Base-by-base conservation (phyloP, 148 eudicot species). In the Polygonum maritimum region DNA sequence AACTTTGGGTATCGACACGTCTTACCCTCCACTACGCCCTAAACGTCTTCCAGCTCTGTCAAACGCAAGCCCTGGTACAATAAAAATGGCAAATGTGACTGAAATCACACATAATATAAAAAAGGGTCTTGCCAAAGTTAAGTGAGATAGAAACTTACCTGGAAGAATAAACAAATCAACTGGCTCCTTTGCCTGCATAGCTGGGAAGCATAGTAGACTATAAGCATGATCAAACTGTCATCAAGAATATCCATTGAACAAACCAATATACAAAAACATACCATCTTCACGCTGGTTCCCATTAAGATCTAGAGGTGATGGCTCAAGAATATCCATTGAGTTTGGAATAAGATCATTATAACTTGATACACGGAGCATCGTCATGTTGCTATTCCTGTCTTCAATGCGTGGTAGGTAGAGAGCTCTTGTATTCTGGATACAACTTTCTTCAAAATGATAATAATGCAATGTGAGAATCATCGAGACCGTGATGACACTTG, bases 11-110 rank as follows among this genome's bases (percentile, higher is more conserved):
- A 49, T 5, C 74, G 15, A 49, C n/a, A 41, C n/a, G 71, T 14
- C 80, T 69, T n/a, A 81, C 83, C 83, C 83, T 54, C 78, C 80
- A 74, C 83, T 48, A 45, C 83, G 73, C 71, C 83, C 83, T 52
- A 81, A 48, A 52, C 78, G 83, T 9, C 71, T 77, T 78, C 83
- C 80, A 15, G 73, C 60, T 70, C 67, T 81, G 71, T 81, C 80
- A 77, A 77, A 81, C 14, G 83, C 80, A 44, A 81, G 78, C 62
- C 83, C 83, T 81, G 74, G 47, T 19, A 26, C 71, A 76, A 16
- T 73, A 39, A 76, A 12, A 14, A 40, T 15, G 63, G 0, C 14
- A 65, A 44, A 44, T 65, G 26, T 57, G 44, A 41, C 8, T 45
- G 14, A 57, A 3, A 14, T n/a, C n/a, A 48, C 44, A 51, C 16